phyloP scores from a whole-genome alignment of 208 protist species.

The Endotrypanum monterogeii region DNA sequence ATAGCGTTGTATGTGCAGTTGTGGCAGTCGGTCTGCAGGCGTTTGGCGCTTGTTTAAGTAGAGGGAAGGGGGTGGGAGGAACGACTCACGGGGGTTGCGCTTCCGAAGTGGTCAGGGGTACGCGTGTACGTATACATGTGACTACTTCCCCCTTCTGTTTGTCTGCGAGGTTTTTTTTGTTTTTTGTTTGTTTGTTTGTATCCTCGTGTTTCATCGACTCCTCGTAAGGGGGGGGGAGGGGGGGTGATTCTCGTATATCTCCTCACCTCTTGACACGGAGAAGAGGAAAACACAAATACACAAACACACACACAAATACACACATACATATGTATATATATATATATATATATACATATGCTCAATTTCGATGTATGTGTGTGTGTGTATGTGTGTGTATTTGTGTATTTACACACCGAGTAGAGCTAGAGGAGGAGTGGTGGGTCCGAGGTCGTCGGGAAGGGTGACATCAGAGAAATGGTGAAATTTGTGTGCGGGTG shows the following conservation, averaged over 20 bases:
- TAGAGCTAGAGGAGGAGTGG: too few relatives aligned
- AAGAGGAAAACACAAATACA: not conserved
- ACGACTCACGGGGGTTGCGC: not conserved
- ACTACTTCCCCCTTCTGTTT: not conserved
- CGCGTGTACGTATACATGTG: too few relatives aligned
- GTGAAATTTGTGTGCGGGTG: too few relatives aligned
- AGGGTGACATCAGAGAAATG: too few relatives aligned
- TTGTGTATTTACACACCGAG: not conserved
- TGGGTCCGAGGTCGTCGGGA: too few relatives aligned
- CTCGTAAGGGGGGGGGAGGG: too few relatives aligned
- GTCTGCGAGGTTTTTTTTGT: not conserved
- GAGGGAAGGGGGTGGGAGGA: not conserved
- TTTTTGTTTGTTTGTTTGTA: not conserved
- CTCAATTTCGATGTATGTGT: not conserved
- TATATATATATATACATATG: not conserved
- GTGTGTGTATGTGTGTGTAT: slow-evolving; percentile 7
- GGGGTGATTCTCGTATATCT: too few relatives aligned
- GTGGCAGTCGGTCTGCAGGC: not conserved
- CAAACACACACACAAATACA: not conserved
- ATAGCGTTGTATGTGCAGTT: not conserved
- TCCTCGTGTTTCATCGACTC: too few relatives aligned
- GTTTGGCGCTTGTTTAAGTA: not conserved
- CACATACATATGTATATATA: slow-evolving; percentile 3
- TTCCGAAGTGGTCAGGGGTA: too few relatives aligned
- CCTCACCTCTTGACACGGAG: too few relatives aligned